These are phyloP conservation scores for Wickerhamiella occidentalis DNA, from an alignment of 805 yeast genomes.

Conservation along the genomic window DNA sequence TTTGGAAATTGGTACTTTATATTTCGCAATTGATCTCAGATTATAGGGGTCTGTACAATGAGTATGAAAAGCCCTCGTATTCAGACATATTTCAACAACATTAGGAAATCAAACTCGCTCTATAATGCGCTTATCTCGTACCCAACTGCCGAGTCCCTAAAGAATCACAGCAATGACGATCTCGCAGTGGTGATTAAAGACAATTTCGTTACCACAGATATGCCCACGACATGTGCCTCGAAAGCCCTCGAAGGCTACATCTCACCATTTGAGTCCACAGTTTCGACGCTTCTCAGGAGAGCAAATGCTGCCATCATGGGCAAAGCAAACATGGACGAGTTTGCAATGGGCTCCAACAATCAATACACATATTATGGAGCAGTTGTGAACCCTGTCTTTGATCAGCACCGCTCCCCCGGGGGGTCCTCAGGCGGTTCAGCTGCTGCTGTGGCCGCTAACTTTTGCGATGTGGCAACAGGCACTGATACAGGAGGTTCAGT, in stretches of 20 bases:
- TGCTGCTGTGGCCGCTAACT: slow-evolving; percentile 67
- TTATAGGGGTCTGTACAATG: too few species aligned
- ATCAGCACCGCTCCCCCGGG: slow-evolving; percentile 45
- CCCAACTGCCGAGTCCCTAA: slow-evolving; percentile 15
- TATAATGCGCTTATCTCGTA: slow-evolving; percentile 26
- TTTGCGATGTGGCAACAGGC: slow-evolving; percentile 69
- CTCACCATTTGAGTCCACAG: slow-evolving; percentile 79
- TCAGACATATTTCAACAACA: slow-evolving; percentile 21
- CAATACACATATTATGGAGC: slow-evolving; percentile 27
- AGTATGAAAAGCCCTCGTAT: slow-evolving; percentile 4
- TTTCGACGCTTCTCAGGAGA: slow-evolving; percentile 39
- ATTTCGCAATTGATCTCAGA: too few species aligned
- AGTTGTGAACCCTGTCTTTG: slow-evolving; percentile 34
- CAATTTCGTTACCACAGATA: slow-evolving; percentile 54
- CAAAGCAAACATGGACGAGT: slow-evolving; percentile 88
- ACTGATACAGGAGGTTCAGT: slow-evolving; percentile 98
- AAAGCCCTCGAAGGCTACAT: slow-evolving; percentile 42
- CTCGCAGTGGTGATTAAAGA: slow-evolving; percentile 53
- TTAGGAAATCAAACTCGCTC: slow-evolving; percentile 19
- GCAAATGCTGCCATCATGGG: slow-evolving; percentile 50
- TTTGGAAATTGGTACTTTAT: neutral
- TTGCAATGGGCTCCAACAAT: slow-evolving; percentile 76
- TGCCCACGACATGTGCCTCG: slow-evolving; percentile 74
- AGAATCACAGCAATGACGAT: slow-evolving; percentile 7
- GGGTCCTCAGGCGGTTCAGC: slow-evolving; percentile 97